Conservation (phyloP, 306 rosid species). For the Morella rubra region DNA sequence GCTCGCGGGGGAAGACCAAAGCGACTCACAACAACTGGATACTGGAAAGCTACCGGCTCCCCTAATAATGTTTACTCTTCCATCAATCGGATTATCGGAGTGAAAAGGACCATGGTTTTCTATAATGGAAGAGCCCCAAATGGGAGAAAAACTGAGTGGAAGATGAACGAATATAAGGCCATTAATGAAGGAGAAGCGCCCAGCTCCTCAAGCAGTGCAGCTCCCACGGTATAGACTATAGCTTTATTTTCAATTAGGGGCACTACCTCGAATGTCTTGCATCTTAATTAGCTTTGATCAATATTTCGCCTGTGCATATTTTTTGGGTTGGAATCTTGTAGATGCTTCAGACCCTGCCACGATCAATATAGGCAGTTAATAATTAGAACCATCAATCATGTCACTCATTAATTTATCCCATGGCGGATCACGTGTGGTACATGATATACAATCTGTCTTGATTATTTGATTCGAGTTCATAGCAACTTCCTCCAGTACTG, state of each 20-base stretch:
- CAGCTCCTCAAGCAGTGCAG: slow-evolving; percentile 15
- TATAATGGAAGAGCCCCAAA: slow-evolving; percentile 75
- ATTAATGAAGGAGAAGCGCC: slow-evolving; percentile 30
- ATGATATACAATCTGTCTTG: too few species aligned
- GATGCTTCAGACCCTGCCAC: too few species aligned
- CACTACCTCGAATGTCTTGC: background rate
- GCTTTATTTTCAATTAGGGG: background rate
- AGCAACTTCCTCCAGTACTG: too few species aligned
- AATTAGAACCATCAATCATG: too few species aligned
- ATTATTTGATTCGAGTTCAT: too few species aligned
- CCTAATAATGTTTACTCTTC: slow-evolving; percentile 69
- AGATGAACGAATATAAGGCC: slow-evolving; percentile 86
- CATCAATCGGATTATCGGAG: slow-evolving; percentile 51
- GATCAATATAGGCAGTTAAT: too few species aligned
- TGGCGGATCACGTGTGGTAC: too few species aligned
- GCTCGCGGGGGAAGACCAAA: slow-evolving; percentile 85
- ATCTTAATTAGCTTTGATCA: too few species aligned
- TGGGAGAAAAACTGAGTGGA: slow-evolving; percentile 84
- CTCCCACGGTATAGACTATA: slow-evolving; percentile 27
- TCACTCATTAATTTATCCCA: too few species aligned
- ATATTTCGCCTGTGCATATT: too few species aligned
- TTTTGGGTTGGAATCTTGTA: too few species aligned
- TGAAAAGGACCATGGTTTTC: slow-evolving; percentile 87
- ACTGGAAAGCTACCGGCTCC: slow-evolving; percentile 94
- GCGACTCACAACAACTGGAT: slow-evolving; percentile 66